Evolutionary conservation across 495 filamentous ascomycete genomes (phyloP), one percentile per base, ranked within the genome.

Genomic region (Aspergillus incahuasiensis): DNA sequence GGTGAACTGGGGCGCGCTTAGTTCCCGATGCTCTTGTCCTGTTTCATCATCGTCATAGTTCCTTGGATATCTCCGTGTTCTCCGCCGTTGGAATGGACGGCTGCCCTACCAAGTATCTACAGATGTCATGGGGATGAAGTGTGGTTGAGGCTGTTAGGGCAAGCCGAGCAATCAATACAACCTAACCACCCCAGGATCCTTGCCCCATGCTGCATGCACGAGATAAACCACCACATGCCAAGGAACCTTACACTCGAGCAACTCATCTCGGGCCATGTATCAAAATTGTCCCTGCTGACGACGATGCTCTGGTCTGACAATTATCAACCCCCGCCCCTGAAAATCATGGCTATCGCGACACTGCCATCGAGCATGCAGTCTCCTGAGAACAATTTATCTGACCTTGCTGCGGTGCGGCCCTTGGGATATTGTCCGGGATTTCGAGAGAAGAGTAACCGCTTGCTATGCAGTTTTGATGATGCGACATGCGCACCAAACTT

Each of bases 291-390:
- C 16, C 24, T n/a, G 43, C 21, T 46, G 43, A 46, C 43, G 43
- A 46, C 43, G 43, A 25, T 30, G 43, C 25, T 19, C 13, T 35
- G 6, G 38, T 16, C 38, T 9, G 38, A 40, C n/a, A 38, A 22
- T 9, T 18, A 22, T 20, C 38, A 57, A 40, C 47, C 39, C 18
- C 11, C 35, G 11, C 62, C 62, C 62, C 62, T 64, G 62, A 64
- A 58, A 56, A 64, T 64, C 62, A 54, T 58, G 52, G 32, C 46
- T 56, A n/a, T 52, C 34, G 46, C 2, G 52, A 32, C 25, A 19
- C 25, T 16, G 16, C 53, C 21, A 38, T 41, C 24, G 42, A 55
- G 19, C 19, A 47, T 38, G 28, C 18, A 13, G 48, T 8, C 34
- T 40, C 12, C 32, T 15, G 19, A 28, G 6, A 16, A 34, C 8